Evolutionary conservation across 2,329 filamentous ascomycete genomes (phyloP).

Genomic region (Hymenoscyphus infarciens): DNA sequence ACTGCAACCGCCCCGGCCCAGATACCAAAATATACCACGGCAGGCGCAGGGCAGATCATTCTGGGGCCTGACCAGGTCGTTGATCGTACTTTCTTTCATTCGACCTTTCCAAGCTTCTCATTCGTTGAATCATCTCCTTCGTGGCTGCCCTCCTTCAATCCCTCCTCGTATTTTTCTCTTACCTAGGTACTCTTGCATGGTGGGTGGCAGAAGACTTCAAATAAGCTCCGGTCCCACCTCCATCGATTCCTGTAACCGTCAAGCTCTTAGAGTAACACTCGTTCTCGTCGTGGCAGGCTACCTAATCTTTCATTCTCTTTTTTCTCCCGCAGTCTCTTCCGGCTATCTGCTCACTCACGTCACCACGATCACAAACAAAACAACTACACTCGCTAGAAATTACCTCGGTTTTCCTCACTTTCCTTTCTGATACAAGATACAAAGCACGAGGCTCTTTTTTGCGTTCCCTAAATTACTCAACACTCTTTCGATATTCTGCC

Average conservation of each 20-base stretch:
- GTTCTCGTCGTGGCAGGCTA: not conserved
- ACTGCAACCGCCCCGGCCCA: not conserved
- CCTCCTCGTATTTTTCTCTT: not conserved
- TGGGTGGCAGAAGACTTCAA: not conserved
- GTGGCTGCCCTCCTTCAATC: not conserved
- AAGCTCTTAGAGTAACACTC: not conserved
- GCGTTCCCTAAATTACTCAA: not conserved
- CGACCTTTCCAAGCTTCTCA: not conserved
- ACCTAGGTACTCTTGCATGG: no score
- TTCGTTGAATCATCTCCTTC: not conserved
- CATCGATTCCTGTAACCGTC: not conserved
- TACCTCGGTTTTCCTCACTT: not conserved
- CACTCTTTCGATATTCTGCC: not conserved
- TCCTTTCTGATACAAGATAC: not conserved
- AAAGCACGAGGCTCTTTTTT: not conserved
- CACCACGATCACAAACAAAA: not conserved
- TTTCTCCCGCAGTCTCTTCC: not conserved
- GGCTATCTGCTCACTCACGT: not conserved
- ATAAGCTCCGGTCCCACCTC: not conserved
- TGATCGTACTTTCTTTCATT: not conserved
- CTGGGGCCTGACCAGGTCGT: not conserved
- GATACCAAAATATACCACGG: not conserved
- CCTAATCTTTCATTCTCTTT: not conserved
- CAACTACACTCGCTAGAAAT: not conserved
- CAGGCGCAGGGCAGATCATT: not conserved